A percentile compares a stretch with the other conserved stretches of the same genome.
These are phyloP conservation scores for Trichoderma sp. DNA, from an alignment of 2,329 filamentous ascomycete species.

Conservation along the genomic window DNA sequence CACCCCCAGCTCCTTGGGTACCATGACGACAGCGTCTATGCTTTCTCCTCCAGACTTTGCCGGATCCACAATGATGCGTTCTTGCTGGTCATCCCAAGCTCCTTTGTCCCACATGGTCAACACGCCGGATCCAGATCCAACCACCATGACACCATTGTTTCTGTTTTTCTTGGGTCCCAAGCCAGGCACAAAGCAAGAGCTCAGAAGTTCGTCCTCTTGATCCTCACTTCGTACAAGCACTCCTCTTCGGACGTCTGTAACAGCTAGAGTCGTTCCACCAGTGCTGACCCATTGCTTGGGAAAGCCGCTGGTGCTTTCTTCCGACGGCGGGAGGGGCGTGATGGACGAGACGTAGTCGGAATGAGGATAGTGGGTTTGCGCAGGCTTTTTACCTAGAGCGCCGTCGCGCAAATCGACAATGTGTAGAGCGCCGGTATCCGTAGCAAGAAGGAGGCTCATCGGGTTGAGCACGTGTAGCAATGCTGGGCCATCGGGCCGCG, in stretches of 20 bases:
- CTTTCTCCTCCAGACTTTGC: conserved; percentile 69
- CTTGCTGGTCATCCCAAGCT: conserved; percentile 93
- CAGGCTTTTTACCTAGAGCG: conserved; percentile 62
- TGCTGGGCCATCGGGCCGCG: conserved; percentile 69
- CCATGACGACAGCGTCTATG: conserved; percentile 72
- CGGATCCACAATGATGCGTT: conserved; percentile 75
- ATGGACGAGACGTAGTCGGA: conserved; percentile 91
- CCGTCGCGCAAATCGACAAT: conserved; percentile 78
- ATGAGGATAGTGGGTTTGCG: conserved; percentile 83
- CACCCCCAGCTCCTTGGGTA: conserved; percentile 69
- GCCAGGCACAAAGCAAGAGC: conserved; percentile 74
- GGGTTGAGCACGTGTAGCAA: conserved; percentile 82
- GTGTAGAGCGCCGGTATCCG: conserved; percentile 87
- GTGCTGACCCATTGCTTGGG: conserved; percentile 95
- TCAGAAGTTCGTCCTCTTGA: conserved; percentile 91
- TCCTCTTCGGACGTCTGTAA: conserved; percentile 84
- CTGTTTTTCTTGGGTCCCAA: conserved; percentile 66
- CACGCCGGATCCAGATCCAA: conserved; percentile 75
- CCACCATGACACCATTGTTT: conserved; percentile 74
- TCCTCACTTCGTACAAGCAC: conserved; percentile 89
- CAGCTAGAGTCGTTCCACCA: conserved; percentile 84
- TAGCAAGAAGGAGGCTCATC: conserved; percentile 83
- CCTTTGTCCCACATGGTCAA: conserved; percentile 93
- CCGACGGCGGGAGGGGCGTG: conserved; percentile 76
- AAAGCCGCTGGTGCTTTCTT: conserved; percentile 81